Base-by-base conservation (phyloP, 225 moss, liverwort and hornwort genomes). In the Sphagnum contortum region DNA sequence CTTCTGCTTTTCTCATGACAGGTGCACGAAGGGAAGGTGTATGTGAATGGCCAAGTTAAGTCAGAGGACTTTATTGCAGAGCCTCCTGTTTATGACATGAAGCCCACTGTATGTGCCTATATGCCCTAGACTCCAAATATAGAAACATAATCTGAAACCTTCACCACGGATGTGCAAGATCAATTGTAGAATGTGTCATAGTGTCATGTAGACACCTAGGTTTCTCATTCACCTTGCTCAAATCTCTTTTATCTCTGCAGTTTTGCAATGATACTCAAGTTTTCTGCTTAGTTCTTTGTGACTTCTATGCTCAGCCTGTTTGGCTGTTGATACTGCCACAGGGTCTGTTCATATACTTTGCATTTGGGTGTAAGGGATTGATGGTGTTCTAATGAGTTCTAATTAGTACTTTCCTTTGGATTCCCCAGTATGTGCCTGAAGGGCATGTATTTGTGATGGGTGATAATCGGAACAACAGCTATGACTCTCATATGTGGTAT, bases 391-490 rank as follows among this genome's bases (percentile, higher is more conserved):
- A 29, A 29, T 29, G 29, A 29, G 29, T 29, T 29, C 29, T 29
- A 29, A 29, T 29, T 29, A 29, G 29, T 29, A 29, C 29, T 29
- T 29, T 6, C 44, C 29, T n/a, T 63, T 48, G 47, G n/a, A n/a
- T 7, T 63, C 47, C 11, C 49, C 92, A 98, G 98, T 79, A 81
- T 72, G 98, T 98, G 6, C 98, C 98, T 4, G 91, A 98, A 45
- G 93, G 89, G 10, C 73, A 72, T 50, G 91, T 98, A 9, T 98
- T 98, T 63, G 98, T 98, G 56, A 91, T 93, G 98, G 98, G 98
- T n/a, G 98, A 98, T 60, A 98, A 98, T 64, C 98, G 98, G 53
- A 98, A 98, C 63, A 93, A 98, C 77, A 98, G 98, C 84, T 98
- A 87, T 53, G 96, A 98, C 73, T 98, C 96, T 57, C 96, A 98